A percentile compares a stretch with the other conserved stretches of the same genome.
Conservation (phyloP, 768 basidiomycete species). For the Tylopilus sp. region DNA sequence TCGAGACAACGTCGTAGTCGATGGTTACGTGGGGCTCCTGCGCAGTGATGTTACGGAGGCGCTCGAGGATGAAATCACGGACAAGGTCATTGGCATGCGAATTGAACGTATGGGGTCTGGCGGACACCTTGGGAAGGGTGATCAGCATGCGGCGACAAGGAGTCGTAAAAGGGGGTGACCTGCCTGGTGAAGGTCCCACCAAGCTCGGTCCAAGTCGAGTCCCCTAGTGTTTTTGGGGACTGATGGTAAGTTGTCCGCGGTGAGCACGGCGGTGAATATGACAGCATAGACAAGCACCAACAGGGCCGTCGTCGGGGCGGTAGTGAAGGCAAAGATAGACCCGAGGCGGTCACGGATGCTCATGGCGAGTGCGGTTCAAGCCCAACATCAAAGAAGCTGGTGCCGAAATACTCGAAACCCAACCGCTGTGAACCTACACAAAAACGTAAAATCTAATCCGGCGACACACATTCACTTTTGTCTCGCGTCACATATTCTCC, state of each 20-base stretch:
- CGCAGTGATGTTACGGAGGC: slow-evolving; percentile 46
- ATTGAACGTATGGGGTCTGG: slow-evolving; percentile 72
- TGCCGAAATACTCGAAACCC: neutral
- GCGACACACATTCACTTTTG: neutral
- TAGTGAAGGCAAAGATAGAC: slow-evolving; percentile 35
- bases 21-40: slow-evolving; percentile 46
- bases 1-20: slow-evolving; percentile 47
- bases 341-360: slow-evolving; percentile 21
- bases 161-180: slow-evolving; percentile 8
- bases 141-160: neutral
- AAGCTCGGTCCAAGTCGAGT: slow-evolving; percentile 51
- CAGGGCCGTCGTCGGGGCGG: slow-evolving; percentile 44
- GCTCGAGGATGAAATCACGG: slow-evolving; percentile 53
- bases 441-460: neutral
- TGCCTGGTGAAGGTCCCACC: slow-evolving; percentile 55
- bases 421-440: neutral
- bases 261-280: slow-evolving; percentile 44
- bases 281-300: slow-evolving; percentile 45
- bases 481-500: neutral
- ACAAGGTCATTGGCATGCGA: slow-evolving; percentile 75
- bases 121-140: slow-evolving; percentile 46
- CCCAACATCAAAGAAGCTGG: neutral
- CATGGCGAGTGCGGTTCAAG: slow-evolving; percentile 17
- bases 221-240: slow-evolving; percentile 44
- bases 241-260: slow-evolving; percentile 46